Conservation (phyloP, 2,329 filamentous ascomycete species). For the Pseudopithomyces maydicus region DNA sequence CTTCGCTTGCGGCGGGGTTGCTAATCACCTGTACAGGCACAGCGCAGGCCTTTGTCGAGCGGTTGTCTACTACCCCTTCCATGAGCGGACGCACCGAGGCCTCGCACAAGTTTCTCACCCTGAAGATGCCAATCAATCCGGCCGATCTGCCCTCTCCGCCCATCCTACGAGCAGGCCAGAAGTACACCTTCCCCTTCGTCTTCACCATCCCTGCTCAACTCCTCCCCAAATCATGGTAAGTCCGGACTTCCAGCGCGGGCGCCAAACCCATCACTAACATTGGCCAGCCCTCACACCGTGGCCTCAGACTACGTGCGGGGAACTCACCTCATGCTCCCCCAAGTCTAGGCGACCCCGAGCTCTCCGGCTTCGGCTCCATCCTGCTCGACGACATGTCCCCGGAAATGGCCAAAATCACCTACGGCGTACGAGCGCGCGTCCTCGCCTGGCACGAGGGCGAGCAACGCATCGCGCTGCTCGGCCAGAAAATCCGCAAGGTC, state of each 20-base stretch:
- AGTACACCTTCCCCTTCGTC: constrained; percentile 65
- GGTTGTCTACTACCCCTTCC: constrained; percentile 56
- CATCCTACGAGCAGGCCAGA: constrained; percentile 58
- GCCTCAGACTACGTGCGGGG: constrained; percentile 58
- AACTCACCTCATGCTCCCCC: constrained; percentile 66
- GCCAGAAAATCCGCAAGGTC: constrained; percentile 59
- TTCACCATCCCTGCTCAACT: constrained; percentile 67
- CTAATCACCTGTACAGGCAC: constrained; percentile 48
- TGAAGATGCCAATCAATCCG: constrained; percentile 63
- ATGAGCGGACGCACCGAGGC: constrained; percentile 61
- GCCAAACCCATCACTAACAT: neutral
- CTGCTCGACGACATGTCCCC: constrained; percentile 66
- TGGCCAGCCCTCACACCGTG: constrained; percentile 52
- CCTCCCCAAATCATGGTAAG: constrained; percentile 60
- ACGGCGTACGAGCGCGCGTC: constrained; percentile 58
- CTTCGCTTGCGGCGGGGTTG: neutral
- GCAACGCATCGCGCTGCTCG: constrained; percentile 51
- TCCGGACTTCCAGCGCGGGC: neutral
- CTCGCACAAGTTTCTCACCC: constrained; percentile 64
- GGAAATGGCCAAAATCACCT: constrained; percentile 65
- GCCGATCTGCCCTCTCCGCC: constrained; percentile 60
- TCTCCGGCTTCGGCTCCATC: constrained; percentile 55
- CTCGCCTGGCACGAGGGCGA: constrained; percentile 46
- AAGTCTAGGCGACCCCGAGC: constrained; percentile 63
- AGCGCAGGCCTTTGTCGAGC: constrained; percentile 60